Base-by-base conservation (phyloP, 2,329 filamentous ascomycete species). In the Domatiomyces catenatus region DNA sequence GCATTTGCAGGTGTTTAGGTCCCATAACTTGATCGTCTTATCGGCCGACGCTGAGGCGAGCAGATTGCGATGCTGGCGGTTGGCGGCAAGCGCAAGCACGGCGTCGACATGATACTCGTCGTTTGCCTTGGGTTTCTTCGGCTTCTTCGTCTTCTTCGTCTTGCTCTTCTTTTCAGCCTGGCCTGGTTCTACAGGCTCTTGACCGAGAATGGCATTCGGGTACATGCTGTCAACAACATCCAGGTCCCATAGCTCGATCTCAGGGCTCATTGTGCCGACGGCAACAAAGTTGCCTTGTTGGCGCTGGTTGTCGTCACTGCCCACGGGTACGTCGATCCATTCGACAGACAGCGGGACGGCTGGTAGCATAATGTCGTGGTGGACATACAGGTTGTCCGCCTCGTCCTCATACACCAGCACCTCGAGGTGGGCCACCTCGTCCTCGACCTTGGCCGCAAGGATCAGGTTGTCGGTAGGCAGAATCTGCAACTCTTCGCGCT, bases 351-450 rank as follows among this genome's bases (percentile, higher is more conserved):
- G 79, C 8, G 92, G 92, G 63, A 98, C 94, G 20, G 90, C 90
- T 28, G 92, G 92, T 50, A 98, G 77, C 90, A 98, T 96, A 61
- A 98, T 94, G 68, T 98, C 92, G 76, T 98, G 92, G 71, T 98
- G 92, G 20, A 98, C 90, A 67, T 98, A 98, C 54, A 98, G 81
- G 66, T 98, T 98, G 69, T 96, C 92, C 44, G 83, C 85, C 55
- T 80, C 80, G 61, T 96, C 92, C 67, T 98, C 92, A 69, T 96
- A 98, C 24, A 98, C 88, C 63, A 96, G 95, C 18, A 96, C 84
- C 67, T 98, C 92, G 22, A 98, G 75, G 67, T 96, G 90, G 17
- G 92, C 90, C 54, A 98, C 82, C 65, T 98, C 92, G 61, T 98
- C 92, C 68, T 98, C 92, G 48, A 96, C 83, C 70, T 94, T 90